Base-by-base conservation (phyloP, 108 stramenopile genomes). In the Poteriospumella lacustris region DNA sequence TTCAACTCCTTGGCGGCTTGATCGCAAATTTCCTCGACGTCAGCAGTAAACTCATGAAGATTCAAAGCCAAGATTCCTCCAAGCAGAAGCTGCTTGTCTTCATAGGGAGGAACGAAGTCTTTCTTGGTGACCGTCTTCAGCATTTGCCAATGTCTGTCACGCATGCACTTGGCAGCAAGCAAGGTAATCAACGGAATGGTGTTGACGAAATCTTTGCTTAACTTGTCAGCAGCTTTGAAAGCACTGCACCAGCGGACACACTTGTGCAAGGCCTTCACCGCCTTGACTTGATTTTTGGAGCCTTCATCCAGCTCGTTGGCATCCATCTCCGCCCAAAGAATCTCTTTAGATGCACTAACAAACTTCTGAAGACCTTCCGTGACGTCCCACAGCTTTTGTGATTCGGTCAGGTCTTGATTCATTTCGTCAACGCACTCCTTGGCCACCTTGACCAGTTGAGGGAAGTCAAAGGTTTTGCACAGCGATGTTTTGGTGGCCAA, bases 11-110 rank as follows among this genome's bases (percentile, higher is more conserved):
- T 92, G 39, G 68, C 72, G 24, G 91, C 91, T 76, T 83, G 82
- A 75, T 92, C 91, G 41, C 85, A 84, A 34, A 92, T 91, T 41
- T 91, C 91, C 62, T 92, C 92, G 1, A 92, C 91, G 33, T 91
- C 88, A 42, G 82, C 82, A 33, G 83, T 84, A 68, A 85, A 88
- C 75, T 89, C 84, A 59, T 90, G 86, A 15, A 92, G 85, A 60
- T 90, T 85, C 0, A 92, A 80, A 28, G 81, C 82, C 12, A 91
- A 69, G 31, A 92, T 41, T 38, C 82, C 85, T 2, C 89, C 88
- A 1, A 92, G 81, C 1, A 78, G 78, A 31, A 91, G 44, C 33
- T 81, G 42, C 19, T 89, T 75, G 75, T 91, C 87, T 60, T 90
- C 86, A 56, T 88, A 82, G 0, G 92, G 92, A 34, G 88, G 85